Conservation (phyloP, 805 yeast species). For the Wickerhamiella dianesei region DNA sequence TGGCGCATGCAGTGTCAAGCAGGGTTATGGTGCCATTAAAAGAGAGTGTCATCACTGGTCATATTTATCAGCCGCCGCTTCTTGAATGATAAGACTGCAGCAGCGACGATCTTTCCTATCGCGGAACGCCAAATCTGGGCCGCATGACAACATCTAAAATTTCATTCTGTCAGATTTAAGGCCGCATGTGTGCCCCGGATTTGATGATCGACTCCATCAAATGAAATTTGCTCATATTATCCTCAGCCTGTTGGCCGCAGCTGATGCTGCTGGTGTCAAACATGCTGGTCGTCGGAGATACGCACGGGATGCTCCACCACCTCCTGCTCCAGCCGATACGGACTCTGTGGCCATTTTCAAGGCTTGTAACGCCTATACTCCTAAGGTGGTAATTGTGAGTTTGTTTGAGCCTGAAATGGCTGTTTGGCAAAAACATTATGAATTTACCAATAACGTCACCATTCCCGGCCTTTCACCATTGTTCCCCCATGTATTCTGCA, state of each 20-base stretch:
- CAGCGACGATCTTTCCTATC: neutral
- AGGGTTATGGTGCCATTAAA: no score
- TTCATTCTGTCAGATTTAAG: neutral
- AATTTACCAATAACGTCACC: constrained; percentile 40
- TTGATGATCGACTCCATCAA: no score
- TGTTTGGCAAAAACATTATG: constrained; percentile 38
- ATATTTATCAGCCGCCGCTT: neutral
- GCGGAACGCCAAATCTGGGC: neutral
- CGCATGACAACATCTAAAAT: neutral
- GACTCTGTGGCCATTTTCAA: neutral
- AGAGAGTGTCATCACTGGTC: no score
- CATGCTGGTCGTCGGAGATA: neutral
- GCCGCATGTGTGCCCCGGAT: no score
- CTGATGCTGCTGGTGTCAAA: neutral
- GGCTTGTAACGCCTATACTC: constrained; percentile 22
- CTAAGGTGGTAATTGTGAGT: constrained; percentile 42
- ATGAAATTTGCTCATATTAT: neutral
- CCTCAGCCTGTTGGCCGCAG: neutral
- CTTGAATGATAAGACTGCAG: neutral
- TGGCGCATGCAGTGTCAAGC: neutral
- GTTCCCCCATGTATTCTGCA: constrained; percentile 46
- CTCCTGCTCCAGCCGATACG: neutral
- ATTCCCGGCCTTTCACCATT: constrained; percentile 54
- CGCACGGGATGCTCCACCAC: neutral
- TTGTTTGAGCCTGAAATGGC: constrained; percentile 41